Evolutionary conservation across 495 filamentous ascomycete genomes (phyloP).

Genomic region (Hypoxylon rickii): DNA sequence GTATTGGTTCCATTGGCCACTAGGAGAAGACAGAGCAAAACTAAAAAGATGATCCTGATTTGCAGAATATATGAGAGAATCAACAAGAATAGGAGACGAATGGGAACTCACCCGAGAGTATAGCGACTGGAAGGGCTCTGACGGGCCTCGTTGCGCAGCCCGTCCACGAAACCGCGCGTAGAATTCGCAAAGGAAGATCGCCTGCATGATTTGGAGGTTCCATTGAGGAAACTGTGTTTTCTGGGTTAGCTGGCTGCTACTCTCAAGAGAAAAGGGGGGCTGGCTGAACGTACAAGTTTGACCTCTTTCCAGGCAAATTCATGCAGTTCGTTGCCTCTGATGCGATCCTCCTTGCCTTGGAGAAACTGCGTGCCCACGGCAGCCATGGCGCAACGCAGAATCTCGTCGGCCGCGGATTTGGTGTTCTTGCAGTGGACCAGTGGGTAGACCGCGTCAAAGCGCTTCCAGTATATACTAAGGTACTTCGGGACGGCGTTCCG

Average conservation of each 20-base stretch:
- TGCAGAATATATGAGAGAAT: constrained; percentile 43
- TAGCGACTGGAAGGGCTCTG: constrained; percentile 55
- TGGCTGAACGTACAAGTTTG: constrained; percentile 30
- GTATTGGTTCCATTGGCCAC: constrained; percentile 45
- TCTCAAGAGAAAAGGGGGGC: not conserved
- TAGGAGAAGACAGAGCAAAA: constrained; percentile 43
- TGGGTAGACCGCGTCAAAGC: constrained; percentile 47
- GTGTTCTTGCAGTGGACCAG: constrained; percentile 48
- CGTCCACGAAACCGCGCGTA: constrained; percentile 58
- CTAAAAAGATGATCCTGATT: constrained; percentile 41
- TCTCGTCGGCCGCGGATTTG: constrained; percentile 44
- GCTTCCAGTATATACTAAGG: constrained; percentile 51
- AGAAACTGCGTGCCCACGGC: constrained; percentile 54
- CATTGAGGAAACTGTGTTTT: constrained; percentile 46
- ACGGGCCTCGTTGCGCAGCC: constrained; percentile 47
- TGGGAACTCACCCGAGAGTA: constrained; percentile 55
- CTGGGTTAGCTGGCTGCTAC: constrained; percentile 19
- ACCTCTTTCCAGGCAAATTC: constrained; percentile 52
- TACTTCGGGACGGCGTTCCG: constrained; percentile 45
- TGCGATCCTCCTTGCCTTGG: constrained; percentile 49
- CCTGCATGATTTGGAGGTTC: constrained; percentile 57
- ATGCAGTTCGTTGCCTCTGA: constrained; percentile 49
- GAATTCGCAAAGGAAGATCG: constrained; percentile 59
- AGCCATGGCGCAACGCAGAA: constrained; percentile 54
- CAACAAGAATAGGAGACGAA: constrained; percentile 44